Evolutionary conservation across 78 protist species (phyloP).

Genomic region (Planoprotostelium fungivorum): DNA sequence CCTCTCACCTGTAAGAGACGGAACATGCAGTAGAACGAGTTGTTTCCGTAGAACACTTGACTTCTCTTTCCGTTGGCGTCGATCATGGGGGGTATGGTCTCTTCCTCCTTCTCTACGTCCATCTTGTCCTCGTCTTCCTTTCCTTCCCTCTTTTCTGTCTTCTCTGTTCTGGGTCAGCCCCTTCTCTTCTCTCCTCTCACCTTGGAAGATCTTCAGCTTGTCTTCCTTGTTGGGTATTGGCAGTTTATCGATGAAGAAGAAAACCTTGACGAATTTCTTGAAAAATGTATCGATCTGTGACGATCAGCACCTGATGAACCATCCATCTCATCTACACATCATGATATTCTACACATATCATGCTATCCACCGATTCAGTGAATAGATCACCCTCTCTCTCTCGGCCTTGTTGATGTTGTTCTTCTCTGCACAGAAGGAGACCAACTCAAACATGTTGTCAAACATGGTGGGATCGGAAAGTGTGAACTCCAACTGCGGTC

Average conservation of each 20-base stretch:
- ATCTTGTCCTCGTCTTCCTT: conserved; percentile 16
- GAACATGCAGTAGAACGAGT: conserved; percentile 29
- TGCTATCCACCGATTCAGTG: too few species aligned
- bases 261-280: background rate
- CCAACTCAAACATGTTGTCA: background rate
- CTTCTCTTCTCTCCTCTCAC: background rate
- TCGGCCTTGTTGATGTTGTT: background rate
- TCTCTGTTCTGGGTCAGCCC: too few species aligned
- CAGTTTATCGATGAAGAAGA: background rate
- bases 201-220: background rate
- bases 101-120: conserved; percentile 7
- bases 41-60: conserved; percentile 43
- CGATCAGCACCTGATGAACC: too few species aligned
- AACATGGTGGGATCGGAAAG: background rate
- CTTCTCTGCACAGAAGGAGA: background rate
- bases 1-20: background rate
- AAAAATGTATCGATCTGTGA: background rate
- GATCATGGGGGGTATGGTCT: conserved; percentile 22
- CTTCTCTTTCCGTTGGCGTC: conserved; percentile 18
- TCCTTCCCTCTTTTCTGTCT: background rate
- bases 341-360: too few species aligned
- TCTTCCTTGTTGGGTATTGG: background rate
- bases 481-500: background rate
- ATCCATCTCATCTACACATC: background rate
- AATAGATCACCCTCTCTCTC: background rate